Evolutionary conservation across 495 filamentous ascomycete species (phyloP).

Genomic region (Achaetomiella virescens): DNA sequence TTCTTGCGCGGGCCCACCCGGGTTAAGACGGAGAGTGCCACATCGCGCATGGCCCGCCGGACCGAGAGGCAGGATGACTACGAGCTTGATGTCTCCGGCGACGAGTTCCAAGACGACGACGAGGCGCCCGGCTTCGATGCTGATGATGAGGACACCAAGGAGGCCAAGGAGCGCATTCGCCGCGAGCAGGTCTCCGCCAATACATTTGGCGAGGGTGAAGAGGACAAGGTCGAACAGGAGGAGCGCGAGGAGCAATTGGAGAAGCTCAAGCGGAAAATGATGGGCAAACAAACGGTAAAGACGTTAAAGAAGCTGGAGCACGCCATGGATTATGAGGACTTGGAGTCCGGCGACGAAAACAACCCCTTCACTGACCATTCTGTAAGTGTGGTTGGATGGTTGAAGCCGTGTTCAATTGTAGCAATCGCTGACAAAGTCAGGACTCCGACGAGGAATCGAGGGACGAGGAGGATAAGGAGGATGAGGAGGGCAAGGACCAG

Average conservation of each 20-base stretch:
- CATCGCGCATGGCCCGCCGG: conserved; percentile 43
- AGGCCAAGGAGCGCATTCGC: conserved; percentile 77
- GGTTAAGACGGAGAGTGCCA: conserved; percentile 49
- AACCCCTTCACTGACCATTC: conserved; percentile 58
- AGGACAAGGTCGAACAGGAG: conserved; percentile 78
- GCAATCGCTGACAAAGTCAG: conserved; percentile 20
- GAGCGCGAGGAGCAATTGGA: conserved; percentile 64
- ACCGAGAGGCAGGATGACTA: conserved; percentile 52
- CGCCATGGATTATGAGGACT: conserved; percentile 77
- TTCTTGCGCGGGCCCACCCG: conserved; percentile 39
- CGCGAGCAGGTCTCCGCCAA: conserved; percentile 84
- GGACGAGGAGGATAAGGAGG: conserved; percentile 51
- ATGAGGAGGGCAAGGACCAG: conserved; percentile 66
- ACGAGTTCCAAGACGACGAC: conserved; percentile 63
- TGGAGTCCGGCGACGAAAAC: conserved; percentile 48
- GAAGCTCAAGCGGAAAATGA: conserved; percentile 56
- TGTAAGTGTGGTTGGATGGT: conserved; percentile 25
- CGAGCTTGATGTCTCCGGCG: conserved; percentile 53
- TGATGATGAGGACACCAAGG: conserved; percentile 81
- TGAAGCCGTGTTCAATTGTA: too few relatives aligned
- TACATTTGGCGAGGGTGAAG: conserved; percentile 75
- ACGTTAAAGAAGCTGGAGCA: conserved; percentile 76
- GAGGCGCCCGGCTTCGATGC: conserved; percentile 74
- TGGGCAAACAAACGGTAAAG: conserved; percentile 72
- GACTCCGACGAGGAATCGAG: conserved; percentile 25